phyloP scores from a whole-genome alignment of 345 rosid genomes.

The Laguncularia racemosa region DNA sequence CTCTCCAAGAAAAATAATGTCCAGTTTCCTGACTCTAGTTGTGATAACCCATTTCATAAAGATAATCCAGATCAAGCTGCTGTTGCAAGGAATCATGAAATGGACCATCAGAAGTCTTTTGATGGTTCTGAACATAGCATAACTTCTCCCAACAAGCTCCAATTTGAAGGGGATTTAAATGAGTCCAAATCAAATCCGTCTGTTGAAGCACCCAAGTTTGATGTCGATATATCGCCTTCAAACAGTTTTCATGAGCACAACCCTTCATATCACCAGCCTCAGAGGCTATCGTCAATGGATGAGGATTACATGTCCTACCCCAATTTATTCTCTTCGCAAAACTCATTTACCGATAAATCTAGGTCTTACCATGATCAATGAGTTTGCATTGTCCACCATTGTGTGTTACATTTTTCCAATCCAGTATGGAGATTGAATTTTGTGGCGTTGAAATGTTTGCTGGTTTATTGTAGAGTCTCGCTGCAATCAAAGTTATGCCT shows the following conservation, averaged over 20 bases:
- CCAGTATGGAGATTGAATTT: too few species aligned
- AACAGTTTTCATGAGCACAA: constrained; percentile 13
- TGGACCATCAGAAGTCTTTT: constrained; percentile 32
- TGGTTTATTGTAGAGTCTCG: too few species aligned
- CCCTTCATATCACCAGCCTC: constrained; percentile 41
- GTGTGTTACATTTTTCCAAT: too few species aligned
- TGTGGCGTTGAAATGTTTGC: too few species aligned
- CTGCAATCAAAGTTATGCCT: too few species aligned
- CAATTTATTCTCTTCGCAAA: too few species aligned
- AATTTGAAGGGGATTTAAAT: constrained; percentile 7
- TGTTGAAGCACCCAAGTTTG: constrained; percentile 12
- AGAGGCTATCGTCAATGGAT: constrained; percentile 60
- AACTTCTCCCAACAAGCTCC: constrained; percentile 3
- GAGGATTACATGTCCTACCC: constrained; percentile 31
- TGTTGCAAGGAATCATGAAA: constrained; percentile 16
- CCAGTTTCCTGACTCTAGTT: constrained; percentile 21
- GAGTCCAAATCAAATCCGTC: constrained; percentile 21
- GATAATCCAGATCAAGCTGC: constrained; percentile 25
- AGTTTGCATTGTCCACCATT: too few species aligned
- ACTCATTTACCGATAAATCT: too few species aligned
- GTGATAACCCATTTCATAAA: constrained; percentile 59
- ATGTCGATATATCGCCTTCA: not conserved
- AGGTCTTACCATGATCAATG: too few species aligned
- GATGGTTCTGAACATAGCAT: constrained; percentile 7
- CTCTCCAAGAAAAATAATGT: constrained; percentile 48